These are phyloP conservation scores for Cinnamomum micranthum DNA, from an alignment of 164 flowering plant genomes.

Conservation along the genomic window DNA sequence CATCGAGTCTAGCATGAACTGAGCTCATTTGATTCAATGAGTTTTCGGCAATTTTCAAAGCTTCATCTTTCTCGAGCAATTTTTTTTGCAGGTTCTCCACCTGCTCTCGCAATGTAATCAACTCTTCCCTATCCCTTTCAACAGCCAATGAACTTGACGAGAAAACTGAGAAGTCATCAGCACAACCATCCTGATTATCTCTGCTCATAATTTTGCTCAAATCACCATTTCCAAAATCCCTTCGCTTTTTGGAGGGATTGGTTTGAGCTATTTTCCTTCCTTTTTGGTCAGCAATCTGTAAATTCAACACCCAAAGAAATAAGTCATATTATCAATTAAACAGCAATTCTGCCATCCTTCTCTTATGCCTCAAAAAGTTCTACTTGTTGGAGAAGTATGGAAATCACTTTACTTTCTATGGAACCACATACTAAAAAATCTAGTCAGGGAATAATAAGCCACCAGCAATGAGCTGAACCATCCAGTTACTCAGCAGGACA, in stretches of 20 bases:
- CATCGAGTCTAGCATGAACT: conserved; percentile 40
- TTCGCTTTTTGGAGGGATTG: conserved; percentile 46
- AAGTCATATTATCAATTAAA: background rate
- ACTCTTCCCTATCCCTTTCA: conserved; percentile 69
- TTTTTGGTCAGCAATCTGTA: conserved; percentile 48
- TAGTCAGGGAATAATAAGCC: too few species aligned
- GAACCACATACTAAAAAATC: too few species aligned
- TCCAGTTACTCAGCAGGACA: too few species aligned
- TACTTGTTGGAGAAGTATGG: too few species aligned
- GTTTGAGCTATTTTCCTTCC: conserved; percentile 62
- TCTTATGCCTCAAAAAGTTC: background rate
- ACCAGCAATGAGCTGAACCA: too few species aligned
- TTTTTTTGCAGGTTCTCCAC: conserved; percentile 66
- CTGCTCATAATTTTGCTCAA: conserved; percentile 22
- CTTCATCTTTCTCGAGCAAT: conserved; percentile 75
- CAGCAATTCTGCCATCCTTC: background rate
- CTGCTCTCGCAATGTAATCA: conserved; percentile 51
- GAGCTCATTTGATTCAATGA: conserved; percentile 46
- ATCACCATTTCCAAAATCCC: conserved; percentile 47
- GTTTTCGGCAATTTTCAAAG: conserved; percentile 50
- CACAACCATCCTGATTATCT: conserved; percentile 30
- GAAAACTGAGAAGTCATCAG: conserved; percentile 39
- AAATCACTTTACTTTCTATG: too few species aligned
- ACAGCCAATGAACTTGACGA: conserved; percentile 40
- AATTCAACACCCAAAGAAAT: background rate